Evolutionary conservation across 371 early-diverging fungal genomes (phyloP), one percentile per base, ranked within the genome.

Genomic region (Mortierella polycephala): DNA sequence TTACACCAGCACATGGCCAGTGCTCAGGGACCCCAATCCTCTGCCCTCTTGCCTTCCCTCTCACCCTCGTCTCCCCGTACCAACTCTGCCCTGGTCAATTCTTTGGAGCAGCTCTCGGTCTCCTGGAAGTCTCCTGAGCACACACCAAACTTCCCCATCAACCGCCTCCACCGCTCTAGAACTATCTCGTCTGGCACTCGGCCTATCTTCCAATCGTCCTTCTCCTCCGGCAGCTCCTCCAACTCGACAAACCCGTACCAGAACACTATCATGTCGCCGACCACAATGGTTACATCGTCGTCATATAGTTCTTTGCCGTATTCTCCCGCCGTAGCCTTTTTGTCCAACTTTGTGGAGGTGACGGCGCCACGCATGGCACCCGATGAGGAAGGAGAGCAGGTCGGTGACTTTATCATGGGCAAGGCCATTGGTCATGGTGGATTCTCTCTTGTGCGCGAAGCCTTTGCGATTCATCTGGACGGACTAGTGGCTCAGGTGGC

Each of bases 371-470:
- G 50, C n/a, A 93, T 64, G 93, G 91, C 51, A 85, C 39, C 60
- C 30, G 46, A 53, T 47, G 80, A 83, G 20, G 83, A 83, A 12
- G 92, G 92, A 14, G 91, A 90, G 55, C 85, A 87, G 57, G 86
- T 93, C 23, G 93, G 90, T 21, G 89, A 88, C 21, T 94, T 87
- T 69, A 70, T 84, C 12, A 65, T 94, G 14, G 87, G 86, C 14
- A 77, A 84, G 6, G 80, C 88, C 45, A 88, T 93, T 71, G 95
- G 93, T 12, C 80, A 83, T 55, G 95, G 95, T 3, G 90, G 92
- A 6, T 93, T 92, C 62, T 90, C 91, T 2, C 71, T 84, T 0
- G 95, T 95, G 1, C 90, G 88, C 18, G 86, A 89, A 58, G 93
- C 89, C 7, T 81, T 81, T 46, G 64, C 82, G 30, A 58, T 82